Evolutionary conservation across 495 filamentous ascomycete genomes (phyloP), one percentile per base, ranked within the genome.

Genomic region (Hyaloscypha bicolor): DNA sequence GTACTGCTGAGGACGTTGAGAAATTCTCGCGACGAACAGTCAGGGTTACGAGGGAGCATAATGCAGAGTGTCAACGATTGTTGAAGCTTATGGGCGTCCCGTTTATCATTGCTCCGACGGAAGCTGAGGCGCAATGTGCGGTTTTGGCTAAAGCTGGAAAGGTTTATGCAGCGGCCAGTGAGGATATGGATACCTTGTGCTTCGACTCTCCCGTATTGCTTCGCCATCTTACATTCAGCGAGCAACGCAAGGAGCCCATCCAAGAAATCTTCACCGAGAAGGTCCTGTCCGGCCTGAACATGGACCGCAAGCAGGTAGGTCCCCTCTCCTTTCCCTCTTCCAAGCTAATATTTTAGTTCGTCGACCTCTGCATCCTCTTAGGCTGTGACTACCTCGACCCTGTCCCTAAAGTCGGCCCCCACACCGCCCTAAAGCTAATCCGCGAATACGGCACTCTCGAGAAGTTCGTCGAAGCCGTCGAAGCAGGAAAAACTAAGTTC

Each of bases 111-210:
- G 96, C 95, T 0, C 95, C 95, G 0, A 98, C 96, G 8, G 95
- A 99, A 78, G 95, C 95, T 6, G 95, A 99, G 79, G 95, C 95
- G 2, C 95, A 99, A 73, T 99, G 95, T 71, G 96, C 95, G 0
- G 90, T 89, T 35, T 83, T 99, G 62, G 95, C 95, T 2, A 84
- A 91, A 62, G 95, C 91, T 19, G 94, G 93, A 12, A 98, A 97
- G 79, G 95, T 99, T 37, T 99, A 95, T 70, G 95, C 93, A 19
- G 95, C 95, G 31, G 95, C 95, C 1, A 94, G 90, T 52, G 95
- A 99, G 81, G 95, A 99, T 80, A 99, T 99, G 95, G 95, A 99
- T 74, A 99, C 95, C 0, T 81, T 99, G 21, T 97, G 95, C 76
- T 99, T 98, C 76, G 87, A 97, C 66, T 83, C 93, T 14, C 95